Percentiles rank a stretch among this genome's conserved stretches.
Conservation (phyloP, 179 eudicot genomes). For the Carnegiea gigantea region DNA sequence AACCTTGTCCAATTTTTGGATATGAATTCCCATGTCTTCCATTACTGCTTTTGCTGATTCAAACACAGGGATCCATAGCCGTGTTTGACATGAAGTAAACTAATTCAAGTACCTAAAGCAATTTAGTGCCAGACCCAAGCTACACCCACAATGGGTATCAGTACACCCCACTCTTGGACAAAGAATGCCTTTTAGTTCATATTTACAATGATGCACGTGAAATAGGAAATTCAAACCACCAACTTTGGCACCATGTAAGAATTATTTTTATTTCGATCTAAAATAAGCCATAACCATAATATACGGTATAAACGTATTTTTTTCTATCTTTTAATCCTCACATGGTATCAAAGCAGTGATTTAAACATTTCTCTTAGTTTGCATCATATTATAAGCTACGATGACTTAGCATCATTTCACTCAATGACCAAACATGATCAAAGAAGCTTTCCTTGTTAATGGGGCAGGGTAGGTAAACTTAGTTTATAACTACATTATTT, state of each 20-base stretch:
- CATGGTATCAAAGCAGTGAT: constrained; percentile 10
- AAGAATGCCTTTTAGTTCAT: not conserved
- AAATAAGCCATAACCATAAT: not conserved
- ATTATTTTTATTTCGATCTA: not conserved
- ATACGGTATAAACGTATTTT: not conserved
- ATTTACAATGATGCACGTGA: not conserved
- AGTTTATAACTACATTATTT: not conserved
- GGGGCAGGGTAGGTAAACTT: not conserved
- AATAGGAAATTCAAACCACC: not conserved
- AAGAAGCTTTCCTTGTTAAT: not conserved
- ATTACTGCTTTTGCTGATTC: no score
- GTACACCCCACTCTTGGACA: not conserved
- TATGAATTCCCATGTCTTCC: no score
- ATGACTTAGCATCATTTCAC: no score
- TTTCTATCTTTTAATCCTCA: not conserved
- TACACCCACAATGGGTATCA: not conserved
- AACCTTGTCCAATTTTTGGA: no score
- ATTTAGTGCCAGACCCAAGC: not conserved
- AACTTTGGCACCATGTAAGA: not conserved
- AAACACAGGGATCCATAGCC: no score
- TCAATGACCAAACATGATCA: no score
- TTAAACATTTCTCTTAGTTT: not conserved
- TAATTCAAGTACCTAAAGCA: no score
- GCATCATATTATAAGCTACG: constrained; percentile 3
- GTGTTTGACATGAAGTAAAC: no score